Conservation (phyloP, 805 yeast genomes). For the Jamesozyma spencerorum region DNA sequence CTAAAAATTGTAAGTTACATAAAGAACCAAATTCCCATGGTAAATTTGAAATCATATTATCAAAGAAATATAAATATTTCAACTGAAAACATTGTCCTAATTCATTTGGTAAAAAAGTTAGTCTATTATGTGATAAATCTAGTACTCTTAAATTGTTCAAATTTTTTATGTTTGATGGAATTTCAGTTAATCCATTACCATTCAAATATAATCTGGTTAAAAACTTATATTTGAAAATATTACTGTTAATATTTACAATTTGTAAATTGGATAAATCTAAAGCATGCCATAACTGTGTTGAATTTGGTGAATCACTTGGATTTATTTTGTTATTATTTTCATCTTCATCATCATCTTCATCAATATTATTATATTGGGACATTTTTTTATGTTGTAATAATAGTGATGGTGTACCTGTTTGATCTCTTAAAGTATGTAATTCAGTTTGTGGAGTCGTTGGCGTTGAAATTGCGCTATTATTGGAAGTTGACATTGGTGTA, state of each 20-base stretch:
- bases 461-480: constrained; percentile 24
- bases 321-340: constrained; percentile 13
- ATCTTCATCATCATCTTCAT: constrained; percentile 56
- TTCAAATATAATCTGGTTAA: constrained; percentile 78
- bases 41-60: constrained; percentile 64
- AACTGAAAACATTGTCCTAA: constrained; percentile 75
- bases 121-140: constrained; percentile 72
- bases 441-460: constrained; percentile 29
- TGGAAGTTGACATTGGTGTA: constrained; percentile 11
- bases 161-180: constrained; percentile 62
- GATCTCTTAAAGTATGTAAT: constrained; percentile 17
- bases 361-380: constrained; percentile 34
- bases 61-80: constrained; percentile 77
- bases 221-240: constrained; percentile 71
- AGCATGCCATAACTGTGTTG: constrained; percentile 88
- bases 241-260: constrained; percentile 56
- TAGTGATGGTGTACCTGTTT: constrained; percentile 21
- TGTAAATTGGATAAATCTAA: constrained; percentile 89
- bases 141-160: constrained; percentile 69
- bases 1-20: constrained; percentile 75
- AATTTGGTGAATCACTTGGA: constrained; percentile 22
- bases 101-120: constrained; percentile 70
- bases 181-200: constrained; percentile 62
- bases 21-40: constrained; percentile 84
- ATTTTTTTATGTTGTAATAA: constrained; percentile 34